Conservation (phyloP, 2,329 filamentous ascomycete genomes). For the Mariannaea sp. region DNA sequence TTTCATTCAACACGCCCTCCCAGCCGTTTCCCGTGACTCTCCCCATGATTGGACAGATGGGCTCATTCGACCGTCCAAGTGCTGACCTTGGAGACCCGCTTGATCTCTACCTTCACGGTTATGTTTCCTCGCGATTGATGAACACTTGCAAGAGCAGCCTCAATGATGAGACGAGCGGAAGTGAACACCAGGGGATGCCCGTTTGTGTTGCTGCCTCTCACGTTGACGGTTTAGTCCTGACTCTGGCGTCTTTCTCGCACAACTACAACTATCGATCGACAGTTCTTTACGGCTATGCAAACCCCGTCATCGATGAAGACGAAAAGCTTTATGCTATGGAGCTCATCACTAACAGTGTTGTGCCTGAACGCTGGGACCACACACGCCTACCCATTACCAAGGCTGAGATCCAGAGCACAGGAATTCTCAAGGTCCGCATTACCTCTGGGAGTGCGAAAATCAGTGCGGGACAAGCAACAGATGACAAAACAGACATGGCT, state of each 20-base stretch:
- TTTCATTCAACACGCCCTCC: conserved; percentile 71
- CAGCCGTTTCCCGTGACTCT: conserved; percentile 77
- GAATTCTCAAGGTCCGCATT: conserved; percentile 71
- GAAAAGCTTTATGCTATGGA: conserved; percentile 82
- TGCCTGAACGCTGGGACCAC: conserved; percentile 70
- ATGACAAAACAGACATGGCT: conserved; percentile 55
- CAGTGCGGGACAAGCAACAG: conserved; percentile 65
- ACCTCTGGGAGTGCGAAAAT: conserved; percentile 77
- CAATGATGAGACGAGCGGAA: neutral
- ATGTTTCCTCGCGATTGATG: conserved; percentile 79
- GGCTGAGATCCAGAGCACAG: conserved; percentile 76
- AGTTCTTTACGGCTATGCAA: conserved; percentile 75
- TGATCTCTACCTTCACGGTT: conserved; percentile 83
- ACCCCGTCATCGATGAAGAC: conserved; percentile 64
- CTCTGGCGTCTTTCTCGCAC: conserved; percentile 78
- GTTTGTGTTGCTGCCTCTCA: conserved; percentile 74
- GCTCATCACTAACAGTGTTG: conserved; percentile 75
- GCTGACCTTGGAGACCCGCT: conserved; percentile 67
- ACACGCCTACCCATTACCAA: conserved; percentile 71
- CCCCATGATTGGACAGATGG: conserved; percentile 87
- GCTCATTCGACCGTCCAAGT: conserved; percentile 68
- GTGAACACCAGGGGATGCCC: conserved; percentile 60
- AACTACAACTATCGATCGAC: conserved; percentile 88
- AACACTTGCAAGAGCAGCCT: conserved; percentile 54
- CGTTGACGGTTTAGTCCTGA: conserved; percentile 79